phyloP scores from a whole-genome alignment of 2,329 filamentous ascomycete species.

The Metarhizium guizhouense region DNA sequence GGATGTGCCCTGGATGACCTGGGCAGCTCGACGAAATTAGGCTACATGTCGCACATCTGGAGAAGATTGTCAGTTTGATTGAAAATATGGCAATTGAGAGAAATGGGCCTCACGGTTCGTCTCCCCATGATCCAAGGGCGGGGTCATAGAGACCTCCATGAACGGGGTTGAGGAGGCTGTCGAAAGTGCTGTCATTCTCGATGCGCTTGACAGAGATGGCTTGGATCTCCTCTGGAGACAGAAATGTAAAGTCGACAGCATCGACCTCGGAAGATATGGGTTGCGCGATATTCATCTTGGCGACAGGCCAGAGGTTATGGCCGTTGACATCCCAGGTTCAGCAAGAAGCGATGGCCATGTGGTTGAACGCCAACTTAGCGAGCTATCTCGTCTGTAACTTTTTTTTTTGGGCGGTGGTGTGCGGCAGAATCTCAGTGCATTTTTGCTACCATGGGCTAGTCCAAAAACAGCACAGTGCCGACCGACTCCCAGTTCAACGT shows the following conservation, averaged over 20 bases:
- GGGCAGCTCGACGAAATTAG: slow-evolving; percentile 74
- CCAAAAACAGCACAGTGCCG: too few species aligned
- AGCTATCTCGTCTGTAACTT: neutral
- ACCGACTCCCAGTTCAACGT: too few species aligned
- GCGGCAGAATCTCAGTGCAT: neutral
- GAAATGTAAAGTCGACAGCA: slow-evolving; percentile 82
- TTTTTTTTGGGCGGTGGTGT: neutral
- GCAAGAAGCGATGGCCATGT: neutral
- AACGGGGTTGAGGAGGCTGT: slow-evolving; percentile 79
- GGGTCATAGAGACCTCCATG: slow-evolving; percentile 89
- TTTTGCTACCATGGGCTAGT: neutral
- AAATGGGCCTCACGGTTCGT: slow-evolving; percentile 54
- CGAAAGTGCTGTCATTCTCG: slow-evolving; percentile 89
- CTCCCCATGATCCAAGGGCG: slow-evolving; percentile 81
- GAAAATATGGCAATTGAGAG: slow-evolving; percentile 4
- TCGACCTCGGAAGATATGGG: slow-evolving; percentile 77
- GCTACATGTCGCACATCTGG: slow-evolving; percentile 86
- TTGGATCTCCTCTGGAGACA: slow-evolving; percentile 74
- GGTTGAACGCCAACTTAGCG: neutral
- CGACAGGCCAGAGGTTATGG: neutral
- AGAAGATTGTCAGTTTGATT: slow-evolving; percentile 1
- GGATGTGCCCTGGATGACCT: slow-evolving; percentile 91
- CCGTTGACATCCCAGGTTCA: slow-evolving; percentile 1
- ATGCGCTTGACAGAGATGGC: slow-evolving; percentile 89
- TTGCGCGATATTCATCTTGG: slow-evolving; percentile 61